Conservation (phyloP, 2,329 filamentous ascomycete genomes). For the Colletotrichum kahawae region DNA sequence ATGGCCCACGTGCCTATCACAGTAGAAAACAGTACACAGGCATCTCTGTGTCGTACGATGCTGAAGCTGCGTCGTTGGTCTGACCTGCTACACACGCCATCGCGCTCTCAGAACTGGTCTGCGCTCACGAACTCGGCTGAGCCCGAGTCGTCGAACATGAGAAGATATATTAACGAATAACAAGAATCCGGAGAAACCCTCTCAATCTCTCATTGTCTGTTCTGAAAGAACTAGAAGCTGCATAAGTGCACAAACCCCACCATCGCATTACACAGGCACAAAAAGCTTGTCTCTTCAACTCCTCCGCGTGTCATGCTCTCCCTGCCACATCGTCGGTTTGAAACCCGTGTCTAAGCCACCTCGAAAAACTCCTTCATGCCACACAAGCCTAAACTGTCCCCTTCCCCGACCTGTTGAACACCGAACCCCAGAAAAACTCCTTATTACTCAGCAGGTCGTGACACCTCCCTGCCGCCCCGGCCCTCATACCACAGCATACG, state of each 20-base stretch:
- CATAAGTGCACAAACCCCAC: background rate
- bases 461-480: background rate
- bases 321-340: background rate
- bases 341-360: background rate
- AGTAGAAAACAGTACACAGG: too few species aligned
- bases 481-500: constrained; percentile 75
- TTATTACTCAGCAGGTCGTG: background rate
- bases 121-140: rapidly evolving
- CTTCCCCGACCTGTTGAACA: background rate
- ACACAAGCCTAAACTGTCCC: background rate
- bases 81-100: background rate
- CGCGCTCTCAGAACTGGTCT: background rate
- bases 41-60: rapidly evolving
- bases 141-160: rapidly evolving
- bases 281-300: background rate
- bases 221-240: background rate
- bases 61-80: background rate
- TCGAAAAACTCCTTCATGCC: background rate
- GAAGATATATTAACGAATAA: rapidly evolving
- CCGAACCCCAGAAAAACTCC: background rate
- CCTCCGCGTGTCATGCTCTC: background rate
- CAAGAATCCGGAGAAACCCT: rapidly evolving
- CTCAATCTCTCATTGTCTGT: background rate
- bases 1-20: background rate
- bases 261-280: background rate